Base-by-base conservation (phyloP, 2,329 filamentous ascomycete genomes). In the Neopestalotiopsis sp. region DNA sequence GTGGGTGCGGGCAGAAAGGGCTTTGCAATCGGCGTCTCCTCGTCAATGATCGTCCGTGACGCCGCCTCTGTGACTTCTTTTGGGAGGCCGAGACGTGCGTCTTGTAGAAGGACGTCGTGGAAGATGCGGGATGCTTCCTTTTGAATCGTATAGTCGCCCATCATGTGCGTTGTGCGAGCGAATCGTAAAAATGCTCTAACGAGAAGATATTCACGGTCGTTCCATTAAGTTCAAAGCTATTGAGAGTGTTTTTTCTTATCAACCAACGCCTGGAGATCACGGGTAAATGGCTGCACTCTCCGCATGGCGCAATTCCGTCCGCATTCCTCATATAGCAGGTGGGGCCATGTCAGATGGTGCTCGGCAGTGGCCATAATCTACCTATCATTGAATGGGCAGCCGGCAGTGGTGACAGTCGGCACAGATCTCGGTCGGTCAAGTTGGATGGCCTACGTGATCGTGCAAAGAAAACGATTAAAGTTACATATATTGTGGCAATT, bases 101-200 rank as follows among this genome's bases (percentile, higher is more conserved):
- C 76, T 7, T 68, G 12, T 5, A 78, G 69, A 0, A 78, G 68
- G 4, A 77, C 67, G 0, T 71, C 70, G 59, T 69, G 72, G 5
- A 78, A 70, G 69, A 78, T 77, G 49, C 76, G 76, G 24, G 68
- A 70, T 2, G 76, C 76, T 71, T 78, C 76, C n/a, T 68, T 62
- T 59, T 78, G 76, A 66, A 78, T 74, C 2, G 75, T 76, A 53
- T 77, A 77, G 24, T n/a, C 20, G 6, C 13, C 34, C 64, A 34
- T 66, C 20, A 30, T 56, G 28, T 34, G 32, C 9, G 24, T 34
- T 10, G 14, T 7, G 14, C 2, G 1, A 9, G 30, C 10, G 7
- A n/a, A 20, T 9, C 9, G 2, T 7, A 1, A 53, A 1, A n/a
- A 3, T 4, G 4, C 17, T 10, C 45, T 53, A 2, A 56, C 49